Evolutionary conservation across 2,329 filamentous ascomycete species (phyloP).

Genomic region (Fusarium sp.): DNA sequence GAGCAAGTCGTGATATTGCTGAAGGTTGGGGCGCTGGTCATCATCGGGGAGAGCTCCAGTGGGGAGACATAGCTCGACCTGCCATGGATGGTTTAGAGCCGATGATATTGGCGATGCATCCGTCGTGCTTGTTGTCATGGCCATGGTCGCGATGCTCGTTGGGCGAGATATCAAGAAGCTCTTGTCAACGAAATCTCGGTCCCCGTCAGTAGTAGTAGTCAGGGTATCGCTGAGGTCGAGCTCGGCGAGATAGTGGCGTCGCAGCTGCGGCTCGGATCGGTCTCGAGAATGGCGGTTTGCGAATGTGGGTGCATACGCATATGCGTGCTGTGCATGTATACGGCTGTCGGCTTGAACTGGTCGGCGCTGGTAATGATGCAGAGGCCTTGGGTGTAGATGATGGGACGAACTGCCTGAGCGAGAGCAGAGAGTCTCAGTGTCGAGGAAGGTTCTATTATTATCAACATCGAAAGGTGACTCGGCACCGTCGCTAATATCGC

Average conservation of each 20-base stretch:
- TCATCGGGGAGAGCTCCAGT: slow-evolving; percentile 16
- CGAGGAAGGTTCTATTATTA: slow-evolving; percentile 43
- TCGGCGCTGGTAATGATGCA: slow-evolving; percentile 31
- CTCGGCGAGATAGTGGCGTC: slow-evolving; percentile 25
- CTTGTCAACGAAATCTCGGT: slow-evolving; percentile 31
- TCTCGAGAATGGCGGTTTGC: slow-evolving; percentile 32
- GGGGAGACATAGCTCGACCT: slow-evolving; percentile 33
- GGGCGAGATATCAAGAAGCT: slow-evolving; percentile 42
- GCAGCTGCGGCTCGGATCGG: slow-evolving; percentile 24
- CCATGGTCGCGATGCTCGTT: slow-evolving; percentile 38
- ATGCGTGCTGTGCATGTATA: slow-evolving; percentile 29
- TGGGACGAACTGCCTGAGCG: slow-evolving; percentile 33
- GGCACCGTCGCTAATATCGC: slow-evolving; percentile 22
- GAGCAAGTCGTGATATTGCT: slow-evolving; percentile 36
- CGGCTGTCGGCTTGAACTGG: slow-evolving; percentile 19
- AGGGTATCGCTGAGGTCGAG: slow-evolving; percentile 21
- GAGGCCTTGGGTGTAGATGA: slow-evolving; percentile 31
- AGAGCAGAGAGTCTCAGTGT: slow-evolving; percentile 42
- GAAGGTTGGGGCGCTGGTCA: slow-evolving; percentile 23
- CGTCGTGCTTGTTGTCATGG: slow-evolving; percentile 24
- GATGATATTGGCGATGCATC: slow-evolving; percentile 14
- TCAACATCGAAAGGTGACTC: slow-evolving; percentile 29
- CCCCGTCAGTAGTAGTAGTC: slow-evolving; percentile 3
- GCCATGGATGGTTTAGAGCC: slow-evolving; percentile 26
- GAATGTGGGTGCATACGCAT: slow-evolving; percentile 34